Base-by-base conservation (phyloP, 495 filamentous ascomycete genomes). In the Clohesyomyces aquaticus region DNA sequence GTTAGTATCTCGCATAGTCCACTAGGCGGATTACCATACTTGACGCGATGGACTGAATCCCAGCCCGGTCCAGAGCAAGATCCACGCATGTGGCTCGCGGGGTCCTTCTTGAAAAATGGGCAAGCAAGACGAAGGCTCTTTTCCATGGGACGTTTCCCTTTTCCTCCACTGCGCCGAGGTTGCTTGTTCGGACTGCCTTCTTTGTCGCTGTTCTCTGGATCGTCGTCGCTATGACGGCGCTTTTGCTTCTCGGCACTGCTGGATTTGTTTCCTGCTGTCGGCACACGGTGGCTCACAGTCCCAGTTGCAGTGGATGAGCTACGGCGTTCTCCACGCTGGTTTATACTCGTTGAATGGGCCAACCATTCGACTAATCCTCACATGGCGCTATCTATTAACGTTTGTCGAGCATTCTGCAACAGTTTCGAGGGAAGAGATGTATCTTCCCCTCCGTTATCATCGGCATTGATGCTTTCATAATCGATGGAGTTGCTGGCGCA, bases 51-150 rank as follows among this genome's bases (percentile, higher is more conserved):
- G 9, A 52, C 23, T 4, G 48, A 4, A 9, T 52, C 48, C 48
- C 48, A 52, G 8, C 48, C 48, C 10, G 48, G 48, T 8, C 48
- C 48, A n/a, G 48, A 52, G n/a, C 48, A 52, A 16, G 25, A 23
- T 3, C 48, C 19, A 28, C 48, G 25, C 11, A 28, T 52, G 22
- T 52, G n/a, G 19, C 10, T 26, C 10, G 18, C 8, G 12, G 48
- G 48, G 12, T 23, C 18, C 9, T 25, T 18, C 25, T 52, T 52
- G 48, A 52, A 52, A 27, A 52, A 52, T 23, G 48, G 48, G 27
- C 48, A 52, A 4, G 48, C 48, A 16, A 52, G 23, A 8, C 48
- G 48, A 16, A 23, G 48, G 45, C 14, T 14, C 6, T 38, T 6
- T 14, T 14, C 32, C 6, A 14, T 38, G 6, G 6, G 32, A 14